phyloP scores from a whole-genome alignment of 2,329 filamentous ascomycete genomes.

The Penicillium sp. region DNA sequence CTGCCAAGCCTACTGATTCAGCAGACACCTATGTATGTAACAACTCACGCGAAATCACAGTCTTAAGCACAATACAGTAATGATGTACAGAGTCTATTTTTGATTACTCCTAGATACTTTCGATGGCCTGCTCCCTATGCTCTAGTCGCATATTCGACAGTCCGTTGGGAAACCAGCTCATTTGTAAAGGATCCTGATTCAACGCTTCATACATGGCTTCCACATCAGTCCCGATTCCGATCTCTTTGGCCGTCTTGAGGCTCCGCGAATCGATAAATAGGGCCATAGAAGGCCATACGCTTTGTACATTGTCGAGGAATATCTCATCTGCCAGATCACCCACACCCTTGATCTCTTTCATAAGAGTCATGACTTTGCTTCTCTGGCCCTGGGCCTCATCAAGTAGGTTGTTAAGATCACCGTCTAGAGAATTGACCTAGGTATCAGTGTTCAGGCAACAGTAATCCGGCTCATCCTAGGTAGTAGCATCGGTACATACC shows the following conservation, averaged over 20 bases:
- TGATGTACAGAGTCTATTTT: background rate
- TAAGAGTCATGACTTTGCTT: constrained; percentile 25
- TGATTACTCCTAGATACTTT: background rate
- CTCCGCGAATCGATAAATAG: constrained; percentile 43
- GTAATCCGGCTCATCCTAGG: background rate
- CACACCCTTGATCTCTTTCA: constrained; percentile 44
- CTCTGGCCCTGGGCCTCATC: constrained; percentile 26
- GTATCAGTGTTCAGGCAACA: background rate
- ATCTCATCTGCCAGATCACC: constrained; percentile 43
- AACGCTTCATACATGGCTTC: constrained; percentile 31
- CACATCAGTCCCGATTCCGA: constrained; percentile 38
- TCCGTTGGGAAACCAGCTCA: constrained; percentile 40
- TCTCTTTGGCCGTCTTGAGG: constrained; percentile 36
- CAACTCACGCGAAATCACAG: constrained; percentile 6
- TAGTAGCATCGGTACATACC: constrained; percentile 22
- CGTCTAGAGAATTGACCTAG: constrained; percentile 27
- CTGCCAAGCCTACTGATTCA: constrained; percentile 34
- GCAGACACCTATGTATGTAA: constrained; percentile 8
- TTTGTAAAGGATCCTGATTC: constrained; percentile 31
- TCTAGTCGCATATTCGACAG: constrained; percentile 38
- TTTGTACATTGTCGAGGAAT: constrained; percentile 43
- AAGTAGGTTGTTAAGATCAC: constrained; percentile 40
- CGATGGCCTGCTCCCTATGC: constrained; percentile 23
- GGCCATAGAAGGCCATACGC: constrained; percentile 41
- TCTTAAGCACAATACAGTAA: no score